Base-by-base conservation (phyloP, 2,329 filamentous ascomycete genomes). In the Ophiostoma tasmaniense region DNA sequence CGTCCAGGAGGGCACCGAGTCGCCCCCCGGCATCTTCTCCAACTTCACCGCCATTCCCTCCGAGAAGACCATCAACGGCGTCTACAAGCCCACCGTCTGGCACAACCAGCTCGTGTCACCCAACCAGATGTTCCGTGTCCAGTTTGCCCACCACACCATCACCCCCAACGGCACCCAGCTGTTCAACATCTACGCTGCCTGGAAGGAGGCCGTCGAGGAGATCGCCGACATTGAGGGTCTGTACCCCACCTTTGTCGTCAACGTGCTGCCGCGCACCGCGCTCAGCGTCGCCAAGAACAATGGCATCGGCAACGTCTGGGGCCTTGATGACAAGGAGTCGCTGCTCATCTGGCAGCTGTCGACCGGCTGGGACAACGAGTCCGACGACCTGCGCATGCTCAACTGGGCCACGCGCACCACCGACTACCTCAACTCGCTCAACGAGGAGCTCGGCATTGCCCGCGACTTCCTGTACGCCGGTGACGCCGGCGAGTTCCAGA, bases 241-340 rank as follows among this genome's bases (percentile, higher is more conserved):
- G 2, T 75, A 75, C 22, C 78, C 79, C 0, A 80, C 79, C 0
- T 78, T 80, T 45, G 76, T 80, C 5, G 42, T 45, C 42, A 45
- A 45, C 42, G 42, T 45, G 42, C 17, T n/a, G 17, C 42, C 42
- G 17, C 14, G 7, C 14, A 45, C 42, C 1, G 42, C 42, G 0
- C 68, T 76, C 28, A 79, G 1, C 0, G 75, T 79, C 0, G 77
- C 74, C 5, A 73, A 75, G 39, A 77, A 71, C 25, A 80, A 80
- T 37, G 76, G 77, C 0, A 68, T 80, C 52, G 79, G 79, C 1
- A 80, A 81, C 67, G 73, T 76, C 0, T 80, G 78, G 76, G 78
- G 76, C 22, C 73, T 79, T 1, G 71, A 74, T 1, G 74, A 35
- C 20, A 25, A 74, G 13, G 45, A 68, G 22, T 30, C 42, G 22